phyloP scores from a whole-genome alignment of 768 basidiomycete genomes.

The Boletus insuetus region DNA sequence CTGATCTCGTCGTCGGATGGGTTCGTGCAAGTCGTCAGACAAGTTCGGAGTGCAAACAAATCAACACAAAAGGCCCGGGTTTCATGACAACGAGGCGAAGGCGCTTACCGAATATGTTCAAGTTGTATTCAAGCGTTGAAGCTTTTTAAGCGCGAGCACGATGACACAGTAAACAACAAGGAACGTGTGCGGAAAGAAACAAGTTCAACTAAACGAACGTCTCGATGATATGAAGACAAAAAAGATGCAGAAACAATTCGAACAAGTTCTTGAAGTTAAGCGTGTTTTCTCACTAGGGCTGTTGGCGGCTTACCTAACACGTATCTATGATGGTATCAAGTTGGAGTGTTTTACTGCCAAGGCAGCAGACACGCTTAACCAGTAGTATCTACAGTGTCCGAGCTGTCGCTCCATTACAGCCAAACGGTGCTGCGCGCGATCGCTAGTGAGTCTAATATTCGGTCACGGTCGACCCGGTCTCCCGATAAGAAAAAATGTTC shows the following conservation, averaged over 20 bases:
- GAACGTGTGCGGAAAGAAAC: not conserved
- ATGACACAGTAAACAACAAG: not conserved
- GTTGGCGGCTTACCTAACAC: slow-evolving; percentile 5
- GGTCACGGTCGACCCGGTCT: not conserved
- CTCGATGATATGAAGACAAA: not conserved
- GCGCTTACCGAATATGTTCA: slow-evolving; percentile 15
- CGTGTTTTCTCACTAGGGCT: not conserved
- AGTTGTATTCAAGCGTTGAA: not conserved
- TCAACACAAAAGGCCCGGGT: slow-evolving; percentile 28
- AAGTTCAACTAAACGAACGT: too few species aligned
- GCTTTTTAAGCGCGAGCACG: not conserved
- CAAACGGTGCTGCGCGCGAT: not conserved
- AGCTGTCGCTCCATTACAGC: not conserved
- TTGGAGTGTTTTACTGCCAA: not conserved
- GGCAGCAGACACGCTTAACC: not conserved
- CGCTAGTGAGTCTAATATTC: not conserved
- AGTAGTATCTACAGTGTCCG: too few species aligned
- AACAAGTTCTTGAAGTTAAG: not conserved
- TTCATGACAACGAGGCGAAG: slow-evolving; percentile 14
- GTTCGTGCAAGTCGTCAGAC: slow-evolving; percentile 26
- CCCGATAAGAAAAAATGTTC: not conserved
- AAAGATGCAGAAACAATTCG: not conserved
- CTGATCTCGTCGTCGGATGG: slow-evolving; percentile 20
- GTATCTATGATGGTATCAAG: not conserved
- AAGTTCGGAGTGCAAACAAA: slow-evolving; percentile 29